Evolutionary conservation across 2,329 filamentous ascomycete genomes (phyloP), one percentile per base, ranked within the genome.

Genomic region (Exophiala spinifera): DNA sequence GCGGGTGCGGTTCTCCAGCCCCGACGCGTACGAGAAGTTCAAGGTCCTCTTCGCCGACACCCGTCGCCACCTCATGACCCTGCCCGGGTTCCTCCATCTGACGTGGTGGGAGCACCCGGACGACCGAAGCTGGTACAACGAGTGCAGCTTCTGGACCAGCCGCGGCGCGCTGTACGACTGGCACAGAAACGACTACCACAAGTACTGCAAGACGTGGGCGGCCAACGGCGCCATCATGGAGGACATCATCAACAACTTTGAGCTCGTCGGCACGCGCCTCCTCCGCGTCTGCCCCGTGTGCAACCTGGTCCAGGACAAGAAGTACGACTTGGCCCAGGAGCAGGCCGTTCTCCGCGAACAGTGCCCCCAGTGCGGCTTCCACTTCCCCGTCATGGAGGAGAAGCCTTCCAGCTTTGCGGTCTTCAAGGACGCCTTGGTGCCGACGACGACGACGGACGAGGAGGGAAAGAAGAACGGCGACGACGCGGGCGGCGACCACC

Each of bases 41-140:
- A 57, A 57, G 39, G 51, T 55, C 25, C 51, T 57, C 33, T 57
- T 57, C 36, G 51, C 55, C 46, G 51, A 57, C 47, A 57, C 51
- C 31, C 51, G 55, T 37, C 52, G 46, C 14, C 51, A 55, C 19
- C 55, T 57, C 15, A 55, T 55, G 51, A 40, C 13, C 13, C 51
- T 57, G 8, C 51, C 55, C 4, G 55, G 51, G 4, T 57, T 57
- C 40, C 47, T 57, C n/a, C 55, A 55, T 45, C 51, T 57, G 15
- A 57, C 55, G 28, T 57, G 55, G 55, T 57, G 55, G 51, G 55
- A 57, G 51, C 55, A 57, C 15, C 55, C 55, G 10, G 55, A 57
- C 19, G 55, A 57, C 34, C 51, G 51, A n/a, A 55, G 40, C 40
- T 57, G 55, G 55, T 57, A 57, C 52, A 55, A 55, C 47, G 55